Base-by-base conservation (phyloP, 805 yeast species). In the Starmera amethionina region DNA sequence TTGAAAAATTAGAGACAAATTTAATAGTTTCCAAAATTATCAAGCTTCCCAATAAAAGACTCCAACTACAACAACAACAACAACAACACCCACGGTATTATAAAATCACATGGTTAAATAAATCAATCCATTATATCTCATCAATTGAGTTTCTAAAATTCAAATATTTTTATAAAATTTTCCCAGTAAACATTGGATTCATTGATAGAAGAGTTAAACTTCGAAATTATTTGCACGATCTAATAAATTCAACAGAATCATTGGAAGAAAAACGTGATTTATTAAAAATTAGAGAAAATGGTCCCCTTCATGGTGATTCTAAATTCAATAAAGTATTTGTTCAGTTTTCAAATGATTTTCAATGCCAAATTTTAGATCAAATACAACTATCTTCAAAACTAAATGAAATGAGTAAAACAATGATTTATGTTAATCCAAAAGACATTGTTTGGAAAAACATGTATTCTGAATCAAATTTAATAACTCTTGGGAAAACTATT, bases 371-470 rank as follows among this genome's bases (percentile, higher is more conserved):
- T 28, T 79, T 85, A 0, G 75, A 73, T 38, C 87, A 85, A 50
- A 57, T 79, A 3, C 54, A 77, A 10, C 51, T 77, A 1, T 64
- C 74, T 2, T 60, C 65, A 34, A 48, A 56, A 12, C 65, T 70
- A 41, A 72, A 71, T 3, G 58, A 52, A 35, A 58, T 75, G 52
- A 68, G 66, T 44, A 59, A 60, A 34, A 65, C 70, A 3, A 42
- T 74, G 30, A 55, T 73, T 25, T 80, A 77, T 14, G 69, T 81
- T 2, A 71, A 80, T 49, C 82, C 89, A 2, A 56, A 67, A 8
- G 94, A 84, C 50, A 64, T 88, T 2, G 59, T 80, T 1, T 88
- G 97, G 96, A 50, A 60, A 0, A 85, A 84, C 47, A 47, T 85
- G 6, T 52, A 61, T 4, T 49, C 63, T 12, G 59, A 57, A 25